Evolutionary conservation across 139 green algal genomes (phyloP), one percentile per base, ranked within the genome.

Genomic region (Coelastrella sp.): DNA sequence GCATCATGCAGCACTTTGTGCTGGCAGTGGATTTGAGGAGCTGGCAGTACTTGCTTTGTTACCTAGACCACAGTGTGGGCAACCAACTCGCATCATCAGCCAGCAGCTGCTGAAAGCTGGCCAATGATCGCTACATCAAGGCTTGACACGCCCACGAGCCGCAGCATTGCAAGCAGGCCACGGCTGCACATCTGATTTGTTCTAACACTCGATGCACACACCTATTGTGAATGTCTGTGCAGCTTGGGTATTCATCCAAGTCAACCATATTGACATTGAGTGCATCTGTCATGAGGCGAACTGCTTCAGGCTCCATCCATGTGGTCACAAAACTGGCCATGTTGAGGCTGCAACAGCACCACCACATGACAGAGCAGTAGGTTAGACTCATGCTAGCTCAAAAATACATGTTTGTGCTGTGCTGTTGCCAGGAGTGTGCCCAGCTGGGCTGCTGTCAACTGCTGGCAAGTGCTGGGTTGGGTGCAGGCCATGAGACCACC

Each of bases 221-320:
- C 83, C 83, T 22, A 7, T 80, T 20, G 83, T 88, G 83, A 17
- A 88, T 88, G 83, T 88, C 83, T 13, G 83, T 88, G 66, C 56
- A 66, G 22, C 23, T 66, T 20, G 83, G 83, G 83, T 88, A 88
- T 32, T 88, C 83, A 20, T 88, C 83, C 61, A 88, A 20, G 64
- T 88, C 83, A 13, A 88, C 83, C 65, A 88, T 66, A 23, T 88
- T 88, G 83, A 88, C 83, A 10, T 88, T 68, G 17, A 88, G 47
- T 17, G 66, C 58, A 22, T 88, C 54, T 66, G 79, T 13, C 10
- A 88, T 88, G 6, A 88, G 54, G 7, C 23, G 32, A 0, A 56
- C 5, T 4, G 22, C 83, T 61, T 88, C 83, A 4, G 83, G 83
- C 83, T 88, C 83, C 83, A 88, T 88, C 83, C 83, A 88, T 2